These are phyloP conservation scores for Xylariaceae sp. DNA, from an alignment of 2,329 filamentous ascomycete genomes.

Conservation along the genomic window DNA sequence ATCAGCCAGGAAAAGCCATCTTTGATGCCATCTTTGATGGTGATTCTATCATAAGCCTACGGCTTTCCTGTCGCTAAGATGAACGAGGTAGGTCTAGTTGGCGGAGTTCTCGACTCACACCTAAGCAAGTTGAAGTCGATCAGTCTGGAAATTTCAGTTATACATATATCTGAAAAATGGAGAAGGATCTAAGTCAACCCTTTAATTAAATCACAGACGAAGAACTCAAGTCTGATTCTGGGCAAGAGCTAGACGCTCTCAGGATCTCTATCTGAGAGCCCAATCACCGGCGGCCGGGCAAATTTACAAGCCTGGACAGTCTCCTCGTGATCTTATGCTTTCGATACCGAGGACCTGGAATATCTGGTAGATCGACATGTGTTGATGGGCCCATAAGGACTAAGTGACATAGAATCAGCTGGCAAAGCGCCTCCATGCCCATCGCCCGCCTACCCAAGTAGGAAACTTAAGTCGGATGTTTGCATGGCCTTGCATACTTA, in stretches of 20 bases:
- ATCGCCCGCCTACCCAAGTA: slow-evolving; percentile 6
- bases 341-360: not conserved
- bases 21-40: not conserved
- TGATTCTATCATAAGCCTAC: no score
- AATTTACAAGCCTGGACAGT: not conserved
- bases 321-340: not conserved
- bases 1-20: not conserved
- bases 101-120: not conserved
- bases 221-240: not conserved
- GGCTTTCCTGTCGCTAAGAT: not conserved
- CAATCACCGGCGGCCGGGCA: not conserved
- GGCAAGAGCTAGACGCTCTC: no score
- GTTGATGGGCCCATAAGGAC: not conserved
- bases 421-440: not conserved
- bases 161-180: not conserved
- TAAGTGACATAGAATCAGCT: not conserved
- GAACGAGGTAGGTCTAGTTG: not conserved
- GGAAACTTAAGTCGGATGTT: slow-evolving; percentile 4
- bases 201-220: not conserved
- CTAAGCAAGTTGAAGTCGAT: not conserved
- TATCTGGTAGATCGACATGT: not conserved
- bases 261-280: not conserved
- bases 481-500: slow-evolving; percentile 1
- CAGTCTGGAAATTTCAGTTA: not conserved
- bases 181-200: not conserved